Evolutionary conservation across 345 rosid species (phyloP).

Genomic region (Brassica incana): DNA sequence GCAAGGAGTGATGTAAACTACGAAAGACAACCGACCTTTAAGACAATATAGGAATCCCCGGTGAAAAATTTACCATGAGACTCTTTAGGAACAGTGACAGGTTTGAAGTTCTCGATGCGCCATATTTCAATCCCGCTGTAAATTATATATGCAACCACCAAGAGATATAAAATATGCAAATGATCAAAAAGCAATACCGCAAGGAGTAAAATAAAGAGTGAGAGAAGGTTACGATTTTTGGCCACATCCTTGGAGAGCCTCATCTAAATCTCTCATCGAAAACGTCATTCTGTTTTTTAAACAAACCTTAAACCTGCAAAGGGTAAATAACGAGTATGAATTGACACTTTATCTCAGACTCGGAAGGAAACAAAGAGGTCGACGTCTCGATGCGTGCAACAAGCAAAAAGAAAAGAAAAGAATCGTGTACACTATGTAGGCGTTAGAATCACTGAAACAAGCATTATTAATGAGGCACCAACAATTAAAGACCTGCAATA

Average conservation of each 20-base stretch:
- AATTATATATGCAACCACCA: slow-evolving; percentile 34
- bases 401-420: background rate
- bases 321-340: background rate
- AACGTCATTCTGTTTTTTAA: slow-evolving; percentile 57
- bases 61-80: slow-evolving; percentile 83
- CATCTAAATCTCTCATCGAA: slow-evolving; percentile 94
- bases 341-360: background rate
- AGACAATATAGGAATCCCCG: slow-evolving; percentile 87
- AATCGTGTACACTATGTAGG: background rate
- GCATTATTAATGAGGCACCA: background rate
- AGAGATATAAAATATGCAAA: slow-evolving; percentile 28
- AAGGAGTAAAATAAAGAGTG: background rate
- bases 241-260: slow-evolving; percentile 96
- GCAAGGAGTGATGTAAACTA: background rate
- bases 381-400: background rate
- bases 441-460: background rate
- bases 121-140: slow-evolving; percentile 90
- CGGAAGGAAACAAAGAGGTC: background rate
- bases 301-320: slow-evolving; percentile 26
- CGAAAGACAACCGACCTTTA: slow-evolving; percentile 57
- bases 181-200: background rate
- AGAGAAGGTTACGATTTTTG: slow-evolving; percentile 83
- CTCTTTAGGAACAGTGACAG: slow-evolving; percentile 63
- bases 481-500: background rate
- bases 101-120: slow-evolving; percentile 86